These are phyloP conservation scores for Austroboletus rostrupii DNA, from an alignment of 1,284 basidiomycete genomes.

Conservation along the genomic window DNA sequence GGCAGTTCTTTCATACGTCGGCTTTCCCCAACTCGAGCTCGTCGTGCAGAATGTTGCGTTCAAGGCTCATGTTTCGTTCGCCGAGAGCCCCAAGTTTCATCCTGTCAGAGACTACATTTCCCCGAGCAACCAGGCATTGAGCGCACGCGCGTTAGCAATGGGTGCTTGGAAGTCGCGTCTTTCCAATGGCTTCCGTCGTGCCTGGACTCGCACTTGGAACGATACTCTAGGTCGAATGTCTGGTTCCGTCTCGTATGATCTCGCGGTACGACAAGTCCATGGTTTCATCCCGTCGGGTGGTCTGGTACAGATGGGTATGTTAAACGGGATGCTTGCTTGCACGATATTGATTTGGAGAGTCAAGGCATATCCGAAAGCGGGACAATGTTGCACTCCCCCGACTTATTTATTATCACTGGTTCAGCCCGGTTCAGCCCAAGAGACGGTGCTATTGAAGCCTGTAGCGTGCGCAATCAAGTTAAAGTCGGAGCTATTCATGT, in stretches of 20 bases:
- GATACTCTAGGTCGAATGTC: slow-evolving; percentile 61
- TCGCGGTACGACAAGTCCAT: slow-evolving; percentile 48
- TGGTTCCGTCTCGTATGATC: slow-evolving; percentile 48
- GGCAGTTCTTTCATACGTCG: slow-evolving; percentile 46
- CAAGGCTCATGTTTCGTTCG: slow-evolving; percentile 52
- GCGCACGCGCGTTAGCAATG: slow-evolving; percentile 42
- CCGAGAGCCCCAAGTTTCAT: slow-evolving; percentile 40
- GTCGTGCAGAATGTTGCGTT: slow-evolving; percentile 48
- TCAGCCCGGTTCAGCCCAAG: slow-evolving; percentile 59
- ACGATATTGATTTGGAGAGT: slow-evolving; percentile 4
- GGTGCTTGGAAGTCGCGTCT: slow-evolving; percentile 60
- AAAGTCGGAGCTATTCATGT: slow-evolving; percentile 45
- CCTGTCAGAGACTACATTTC: slow-evolving; percentile 24
- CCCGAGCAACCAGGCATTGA: slow-evolving; percentile 24
- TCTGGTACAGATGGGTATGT: slow-evolving; percentile 28
- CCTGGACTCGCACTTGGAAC: slow-evolving; percentile 63
- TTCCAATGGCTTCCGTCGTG: slow-evolving; percentile 53
- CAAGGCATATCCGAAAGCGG: slow-evolving; percentile 20
- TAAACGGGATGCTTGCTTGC: neutral
- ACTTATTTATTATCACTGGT: slow-evolving; percentile 41
- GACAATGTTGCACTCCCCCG: slow-evolving; percentile 43
- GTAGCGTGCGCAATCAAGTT: slow-evolving; percentile 49
- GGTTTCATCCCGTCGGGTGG: slow-evolving; percentile 34
- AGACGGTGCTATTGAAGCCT: slow-evolving; percentile 48
- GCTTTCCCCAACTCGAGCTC: slow-evolving; percentile 48